These are phyloP conservation scores for Suillus discolor DNA, from an alignment of 768 basidiomycete species.

Conservation along the genomic window DNA sequence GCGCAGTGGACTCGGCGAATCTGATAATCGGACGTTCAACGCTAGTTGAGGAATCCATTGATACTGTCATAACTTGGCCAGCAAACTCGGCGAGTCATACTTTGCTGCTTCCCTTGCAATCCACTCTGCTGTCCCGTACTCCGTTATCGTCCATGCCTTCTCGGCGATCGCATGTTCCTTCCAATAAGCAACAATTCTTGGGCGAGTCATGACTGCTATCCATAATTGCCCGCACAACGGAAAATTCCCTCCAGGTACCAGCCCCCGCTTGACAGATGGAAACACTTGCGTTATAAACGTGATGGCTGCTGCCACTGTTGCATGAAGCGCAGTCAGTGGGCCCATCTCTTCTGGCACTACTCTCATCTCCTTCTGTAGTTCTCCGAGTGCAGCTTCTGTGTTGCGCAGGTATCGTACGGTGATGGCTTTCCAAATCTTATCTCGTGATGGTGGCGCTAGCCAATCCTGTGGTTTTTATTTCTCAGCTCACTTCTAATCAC, in stretches of 20 bases:
- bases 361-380: slow-evolving; percentile 12
- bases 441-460: slow-evolving; percentile 23
- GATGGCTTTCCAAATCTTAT: slow-evolving; percentile 21
- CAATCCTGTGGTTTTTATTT: slow-evolving; percentile 15
- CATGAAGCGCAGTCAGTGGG: slow-evolving; percentile 20
- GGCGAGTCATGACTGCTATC: slow-evolving; percentile 19
- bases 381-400: slow-evolving; percentile 21
- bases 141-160: slow-evolving; percentile 18
- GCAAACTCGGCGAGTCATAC: slow-evolving; percentile 1
- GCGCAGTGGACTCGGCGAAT: too few relatives aligned
- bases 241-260: slow-evolving; percentile 19
- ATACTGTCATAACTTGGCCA: background rate
- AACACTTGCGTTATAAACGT: slow-evolving; percentile 24
- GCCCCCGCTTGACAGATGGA: slow-evolving; percentile 17
- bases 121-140: slow-evolving; percentile 24
- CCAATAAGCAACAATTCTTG: slow-evolving; percentile 21
- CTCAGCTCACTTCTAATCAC: background rate
- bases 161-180: slow-evolving; percentile 10
- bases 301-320: slow-evolving; percentile 21
- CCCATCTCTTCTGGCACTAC: slow-evolving; percentile 18
- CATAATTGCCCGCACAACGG: slow-evolving; percentile 26
- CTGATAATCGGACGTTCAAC: background rate
- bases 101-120: slow-evolving; percentile 17
- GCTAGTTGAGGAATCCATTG: too few relatives aligned
- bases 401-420: slow-evolving; percentile 24